These are phyloP conservation scores for Monoraphidium neglectum DNA, from an alignment of 139 green algal genomes.

Conservation along the genomic window DNA sequence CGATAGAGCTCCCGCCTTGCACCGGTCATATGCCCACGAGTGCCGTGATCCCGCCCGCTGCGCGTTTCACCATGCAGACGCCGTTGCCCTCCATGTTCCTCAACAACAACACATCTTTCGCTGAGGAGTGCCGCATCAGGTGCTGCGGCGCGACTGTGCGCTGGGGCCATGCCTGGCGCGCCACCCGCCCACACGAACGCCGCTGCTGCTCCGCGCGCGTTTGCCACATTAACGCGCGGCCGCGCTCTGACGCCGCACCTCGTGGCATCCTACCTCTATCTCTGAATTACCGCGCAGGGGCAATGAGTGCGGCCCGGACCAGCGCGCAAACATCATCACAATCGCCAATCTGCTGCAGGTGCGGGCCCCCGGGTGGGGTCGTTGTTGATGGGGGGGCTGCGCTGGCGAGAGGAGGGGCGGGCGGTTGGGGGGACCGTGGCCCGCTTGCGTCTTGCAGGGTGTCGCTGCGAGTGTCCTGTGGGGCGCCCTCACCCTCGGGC, in stretches of 20 bases:
- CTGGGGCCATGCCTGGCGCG: too few species aligned
- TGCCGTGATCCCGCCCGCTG: too few species aligned
- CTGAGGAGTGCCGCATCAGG: slow-evolving; percentile 63
- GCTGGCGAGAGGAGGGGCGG: too few species aligned
- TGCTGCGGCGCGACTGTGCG: too few species aligned
- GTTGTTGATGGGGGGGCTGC: neutral
- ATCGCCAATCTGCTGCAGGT: slow-evolving; percentile 90
- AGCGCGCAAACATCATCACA: slow-evolving; percentile 72
- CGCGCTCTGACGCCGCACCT: too few species aligned
- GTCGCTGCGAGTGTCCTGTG: neutral
- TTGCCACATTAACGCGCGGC: too few species aligned
- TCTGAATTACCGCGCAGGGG: slow-evolving; percentile 49
- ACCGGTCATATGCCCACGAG: too few species aligned
- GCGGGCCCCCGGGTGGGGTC: neutral
- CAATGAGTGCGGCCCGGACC: slow-evolving; percentile 82
- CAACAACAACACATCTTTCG: slow-evolving; percentile 34
- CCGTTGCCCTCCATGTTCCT: slow-evolving; percentile 1
- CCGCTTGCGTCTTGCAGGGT: neutral
- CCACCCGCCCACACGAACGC: too few species aligned
- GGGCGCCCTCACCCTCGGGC: neutral
- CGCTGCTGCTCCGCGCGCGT: too few species aligned
- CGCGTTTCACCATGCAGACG: too few species aligned
- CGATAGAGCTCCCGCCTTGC: too few species aligned
- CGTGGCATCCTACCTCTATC: too few species aligned
- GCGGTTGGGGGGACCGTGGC: neutral